These are phyloP conservation scores for Juncus inflexus DNA, from an alignment of 176 grass and related monocot species.

Conservation along the genomic window DNA sequence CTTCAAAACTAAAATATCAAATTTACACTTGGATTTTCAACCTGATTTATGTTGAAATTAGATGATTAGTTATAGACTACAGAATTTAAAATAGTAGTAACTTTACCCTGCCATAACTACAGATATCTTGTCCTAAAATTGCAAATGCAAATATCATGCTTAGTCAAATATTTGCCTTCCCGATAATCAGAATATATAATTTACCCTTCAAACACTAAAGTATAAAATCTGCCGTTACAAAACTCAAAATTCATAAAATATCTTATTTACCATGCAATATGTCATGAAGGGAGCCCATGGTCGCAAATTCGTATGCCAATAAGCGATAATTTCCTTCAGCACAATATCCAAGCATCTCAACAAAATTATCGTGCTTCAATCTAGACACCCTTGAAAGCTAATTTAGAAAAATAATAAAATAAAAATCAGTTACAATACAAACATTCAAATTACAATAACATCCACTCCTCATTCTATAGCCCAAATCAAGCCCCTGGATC, in stretches of 20 bases:
- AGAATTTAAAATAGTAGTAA: no score
- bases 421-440: no score
- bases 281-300: slow-evolving; percentile 78
- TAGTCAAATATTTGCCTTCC: neutral
- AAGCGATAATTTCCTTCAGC: slow-evolving; percentile 51
- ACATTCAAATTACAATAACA: neutral
- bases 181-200: neutral
- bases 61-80: no score
- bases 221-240: no score
- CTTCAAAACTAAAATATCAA: no score
- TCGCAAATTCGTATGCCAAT: slow-evolving; percentile 64
- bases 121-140: neutral
- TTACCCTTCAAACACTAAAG: no score
- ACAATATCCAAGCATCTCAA: slow-evolving; percentile 61
- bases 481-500: neutral
- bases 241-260: no score
- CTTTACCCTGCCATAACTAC: neutral
- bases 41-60: no score
- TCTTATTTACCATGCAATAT: slow-evolving; percentile 53
- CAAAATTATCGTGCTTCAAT: slow-evolving; percentile 65
- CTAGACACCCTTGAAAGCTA: slow-evolving; percentile 53
- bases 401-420: slow-evolving; percentile 24
- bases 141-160: neutral
- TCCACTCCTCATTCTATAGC: neutral
- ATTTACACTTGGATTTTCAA: no score